A percentile compares a stretch with the other conserved stretches of the same genome.
Evolutionary conservation across 352 stramenopile species (phyloP).

Genomic region (Globisporangium carolinianum): DNA sequence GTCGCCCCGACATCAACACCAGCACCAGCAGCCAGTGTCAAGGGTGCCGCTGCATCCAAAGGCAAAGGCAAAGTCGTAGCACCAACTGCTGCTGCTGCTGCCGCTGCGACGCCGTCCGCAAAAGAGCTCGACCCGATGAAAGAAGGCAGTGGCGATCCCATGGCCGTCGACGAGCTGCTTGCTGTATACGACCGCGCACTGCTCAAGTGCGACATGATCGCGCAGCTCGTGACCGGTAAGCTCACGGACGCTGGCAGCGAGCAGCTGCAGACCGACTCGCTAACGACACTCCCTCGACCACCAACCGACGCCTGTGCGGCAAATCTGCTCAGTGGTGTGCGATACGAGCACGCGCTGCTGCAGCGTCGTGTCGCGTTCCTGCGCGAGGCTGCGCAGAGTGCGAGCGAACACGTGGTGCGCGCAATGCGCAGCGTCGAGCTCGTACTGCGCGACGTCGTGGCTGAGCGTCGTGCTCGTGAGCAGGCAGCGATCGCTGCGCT

Average conservation of each 20-base stretch:
- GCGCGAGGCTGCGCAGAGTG: constrained; percentile 27
- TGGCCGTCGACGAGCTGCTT: constrained; percentile 32
- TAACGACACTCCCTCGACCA: neutral
- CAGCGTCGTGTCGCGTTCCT: constrained; percentile 42
- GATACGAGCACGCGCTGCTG: constrained; percentile 56
- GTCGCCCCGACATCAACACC: constrained; percentile 7
- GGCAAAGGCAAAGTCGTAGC: constrained; percentile 29
- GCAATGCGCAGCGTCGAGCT: constrained; percentile 43
- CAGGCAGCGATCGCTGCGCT: constrained; percentile 35
- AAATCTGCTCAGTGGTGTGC: constrained; percentile 52
- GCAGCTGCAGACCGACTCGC: neutral
- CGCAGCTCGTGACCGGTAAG: constrained; percentile 24
- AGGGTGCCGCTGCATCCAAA: constrained; percentile 20
- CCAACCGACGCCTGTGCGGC: constrained; percentile 22
- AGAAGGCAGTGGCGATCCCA: constrained; percentile 17
- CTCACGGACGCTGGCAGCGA: neutral
- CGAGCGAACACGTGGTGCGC: constrained; percentile 37
- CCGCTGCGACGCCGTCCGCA: constrained; percentile 15
- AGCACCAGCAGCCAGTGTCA: constrained; percentile 9
- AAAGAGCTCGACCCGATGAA: constrained; percentile 5
- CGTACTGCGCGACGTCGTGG: constrained; percentile 33
- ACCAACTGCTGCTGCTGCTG: constrained; percentile 10
- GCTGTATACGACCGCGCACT: constrained; percentile 36
- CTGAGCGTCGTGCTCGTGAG: constrained; percentile 38
- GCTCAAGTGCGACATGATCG: constrained; percentile 31